These are phyloP conservation scores for Globisporangium nunn DNA, from an alignment of 352 stramenopile species.

Conservation along the genomic window DNA sequence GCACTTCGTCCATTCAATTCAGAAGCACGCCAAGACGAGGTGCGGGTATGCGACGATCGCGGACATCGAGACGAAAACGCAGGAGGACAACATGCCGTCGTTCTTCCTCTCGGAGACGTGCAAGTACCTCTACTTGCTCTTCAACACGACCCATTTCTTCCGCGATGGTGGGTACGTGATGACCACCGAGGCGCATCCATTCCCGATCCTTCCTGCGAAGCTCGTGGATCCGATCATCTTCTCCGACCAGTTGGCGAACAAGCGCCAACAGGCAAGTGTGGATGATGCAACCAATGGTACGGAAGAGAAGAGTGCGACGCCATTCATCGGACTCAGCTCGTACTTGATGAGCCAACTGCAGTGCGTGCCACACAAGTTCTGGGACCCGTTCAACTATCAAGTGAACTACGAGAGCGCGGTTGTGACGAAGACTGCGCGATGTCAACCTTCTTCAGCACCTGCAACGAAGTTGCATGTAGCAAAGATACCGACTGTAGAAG, in stretches of 20 bases:
- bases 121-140: conserved; percentile 99
- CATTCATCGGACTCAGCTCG: conserved; percentile 11
- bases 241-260: conserved; percentile 9
- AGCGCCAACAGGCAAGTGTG: background rate
- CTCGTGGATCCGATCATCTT: conserved; percentile 35
- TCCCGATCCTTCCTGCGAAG: conserved; percentile 68
- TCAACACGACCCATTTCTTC: conserved; percentile 88
- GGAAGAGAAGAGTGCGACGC: conserved; percentile 4
- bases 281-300: background rate
- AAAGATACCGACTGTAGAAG: background rate
- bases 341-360: conserved; percentile 18
- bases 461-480: background rate
- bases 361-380: conserved; percentile 42
- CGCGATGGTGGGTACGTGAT: conserved; percentile 90
- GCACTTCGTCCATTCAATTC: conserved; percentile 78
- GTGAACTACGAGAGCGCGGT: conserved; percentile 49
- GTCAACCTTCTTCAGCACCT: conserved; percentile 10
- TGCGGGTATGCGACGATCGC: conserved; percentile 92
- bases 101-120: conserved; percentile 99
- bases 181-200: conserved; percentile 95
- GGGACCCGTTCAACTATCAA: conserved; percentile 47
- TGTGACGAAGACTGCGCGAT: conserved; percentile 35
- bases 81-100: conserved; percentile 97
- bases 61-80: conserved; percentile 80
- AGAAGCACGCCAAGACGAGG: conserved; percentile 86